Evolutionary conservation across 345 rosid species (phyloP).

Genomic region (Zanthoxylum bungeanum): DNA sequence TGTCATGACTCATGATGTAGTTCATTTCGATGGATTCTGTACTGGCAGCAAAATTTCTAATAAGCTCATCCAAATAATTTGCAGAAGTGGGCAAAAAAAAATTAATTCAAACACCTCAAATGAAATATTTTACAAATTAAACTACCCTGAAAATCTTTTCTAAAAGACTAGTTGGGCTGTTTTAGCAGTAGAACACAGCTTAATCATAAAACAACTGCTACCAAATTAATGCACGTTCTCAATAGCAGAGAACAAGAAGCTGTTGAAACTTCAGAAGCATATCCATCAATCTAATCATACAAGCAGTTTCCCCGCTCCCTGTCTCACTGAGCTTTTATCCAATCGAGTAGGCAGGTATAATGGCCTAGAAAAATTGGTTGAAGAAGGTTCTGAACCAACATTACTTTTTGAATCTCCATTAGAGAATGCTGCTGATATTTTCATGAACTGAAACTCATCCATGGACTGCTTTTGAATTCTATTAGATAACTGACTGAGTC

Average conservation of each 20-base stretch:
- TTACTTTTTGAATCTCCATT: constrained; percentile 39
- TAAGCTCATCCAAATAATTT: neutral
- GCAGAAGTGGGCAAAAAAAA: neutral
- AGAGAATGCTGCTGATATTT: constrained; percentile 42
- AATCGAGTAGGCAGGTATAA: constrained; percentile 39
- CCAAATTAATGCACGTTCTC: constrained; percentile 12
- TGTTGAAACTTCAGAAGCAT: constrained; percentile 38
- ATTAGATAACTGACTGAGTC: constrained; percentile 26
- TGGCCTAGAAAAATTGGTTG: constrained; percentile 45
- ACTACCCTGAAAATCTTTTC: constrained; percentile 2
- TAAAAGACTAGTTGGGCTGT: neutral
- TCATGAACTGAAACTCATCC: constrained; percentile 86
- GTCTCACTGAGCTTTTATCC: constrained; percentile 29
- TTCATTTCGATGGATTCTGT: neutral
- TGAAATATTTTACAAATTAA: constrained; percentile 9
- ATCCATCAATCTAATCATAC: constrained; percentile 24
- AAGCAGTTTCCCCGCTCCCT: constrained; percentile 7
- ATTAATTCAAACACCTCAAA: neutral
- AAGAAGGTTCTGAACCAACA: constrained; percentile 42
- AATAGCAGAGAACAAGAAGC: constrained; percentile 49
- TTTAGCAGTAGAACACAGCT: constrained; percentile 3
- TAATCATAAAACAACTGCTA: constrained; percentile 3
- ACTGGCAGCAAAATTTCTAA: neutral
- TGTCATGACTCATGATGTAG: neutral
- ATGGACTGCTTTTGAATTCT: constrained; percentile 72